Evolutionary conservation across 2,329 filamentous ascomycete genomes (phyloP), one percentile per base, ranked within the genome.

Genomic region (Cercospora citrullina): DNA sequence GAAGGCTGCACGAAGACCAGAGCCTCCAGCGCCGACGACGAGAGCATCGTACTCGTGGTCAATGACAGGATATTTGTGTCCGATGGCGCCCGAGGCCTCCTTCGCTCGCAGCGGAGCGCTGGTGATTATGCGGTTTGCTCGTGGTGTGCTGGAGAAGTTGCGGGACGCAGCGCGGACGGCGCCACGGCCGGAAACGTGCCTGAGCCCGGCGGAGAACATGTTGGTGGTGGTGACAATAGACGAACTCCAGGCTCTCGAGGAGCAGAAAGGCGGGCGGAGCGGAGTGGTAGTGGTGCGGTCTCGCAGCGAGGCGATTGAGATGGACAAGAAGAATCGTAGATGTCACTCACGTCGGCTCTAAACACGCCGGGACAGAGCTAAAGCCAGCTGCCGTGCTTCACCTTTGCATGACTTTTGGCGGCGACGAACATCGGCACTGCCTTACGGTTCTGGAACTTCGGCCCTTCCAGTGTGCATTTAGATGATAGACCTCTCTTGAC

Each of bases 11-110:
- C 92, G 90, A 73, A 95, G 86, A 81, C 92, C 92, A 69, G 92
- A 85, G 75, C 92, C 92, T 79, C 92, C 92, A 70, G 92, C 92
- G 76, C 92, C 92, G 73, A 95, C 93, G 69, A 99, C 95, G 76
- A 99, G 86, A 71, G 94, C 94, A 91, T 98, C 95, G 83, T 97
- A 98, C 84, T 98, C 93, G 84, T 99, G 95, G 81, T 98, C 95
- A 89, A 99, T 94, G 76, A 99, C 92, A 61, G 93, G 91, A 82
- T 99, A 98, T 83, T 97, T 95, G 81, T 86, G 90, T 81, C 90
- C 91, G 76, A 97, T 87, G 79, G 92, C 92, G 59, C 92, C 90
- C 71, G 92, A 92, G 33, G 94, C 94, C 85, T 97, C 94, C 85
- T 96, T 97, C 67, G 94, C 95, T 81, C 93, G 90, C 73, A 98